Base-by-base conservation (phyloP, 306 rosid genomes). In the Trichosanthes truncata region DNA sequence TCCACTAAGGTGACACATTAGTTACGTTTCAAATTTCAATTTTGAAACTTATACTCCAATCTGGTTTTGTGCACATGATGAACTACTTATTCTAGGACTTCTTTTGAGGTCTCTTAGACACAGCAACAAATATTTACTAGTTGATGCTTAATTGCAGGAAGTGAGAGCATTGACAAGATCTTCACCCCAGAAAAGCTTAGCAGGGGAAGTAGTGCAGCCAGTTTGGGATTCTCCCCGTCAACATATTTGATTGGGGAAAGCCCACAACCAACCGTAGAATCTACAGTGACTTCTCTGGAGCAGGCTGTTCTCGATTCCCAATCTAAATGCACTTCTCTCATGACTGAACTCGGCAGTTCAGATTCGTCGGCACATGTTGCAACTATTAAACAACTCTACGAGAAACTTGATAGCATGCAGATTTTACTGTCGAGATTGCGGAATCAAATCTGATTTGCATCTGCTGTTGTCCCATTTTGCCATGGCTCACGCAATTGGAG, bases 91-190 rank as follows among this genome's bases (percentile, higher is more conserved):
- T 43, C 56, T 41, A 23, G 18, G 65, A 59, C 41, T 48, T 73
- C n/a, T 76, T 52, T 53, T 31, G 52, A 52, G 69, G 21, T 77
- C 52, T 20, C 51, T 55, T 55, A 38, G 45, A 11, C 43, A 72
- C 21, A 53, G 23, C n/a, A 23, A 36, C 65, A 35, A 71, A 76
- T 78, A 49, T 57, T 48, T 35, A 80, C 79, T 82, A 46, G 33
- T 63, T 65, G 66, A 74, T 78, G 14, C 57, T 74, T 63, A 81
- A 74, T 78, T 83, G 88, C 95, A 94, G 98, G 98, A 84, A 94
- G 89, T 45, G 98, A 88, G 71, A 97, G 98, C 80, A 85, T 94
- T 57, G 92, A 92, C 85, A 94, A 87, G 84, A 84, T 94, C 63
- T 92, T 92, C 87, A 83, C 93, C 51, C 77, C 91, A 12, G 88